These are phyloP conservation scores for Platanthera zijinensis DNA, from an alignment of 106 monocot species.

Conservation along the genomic window DNA sequence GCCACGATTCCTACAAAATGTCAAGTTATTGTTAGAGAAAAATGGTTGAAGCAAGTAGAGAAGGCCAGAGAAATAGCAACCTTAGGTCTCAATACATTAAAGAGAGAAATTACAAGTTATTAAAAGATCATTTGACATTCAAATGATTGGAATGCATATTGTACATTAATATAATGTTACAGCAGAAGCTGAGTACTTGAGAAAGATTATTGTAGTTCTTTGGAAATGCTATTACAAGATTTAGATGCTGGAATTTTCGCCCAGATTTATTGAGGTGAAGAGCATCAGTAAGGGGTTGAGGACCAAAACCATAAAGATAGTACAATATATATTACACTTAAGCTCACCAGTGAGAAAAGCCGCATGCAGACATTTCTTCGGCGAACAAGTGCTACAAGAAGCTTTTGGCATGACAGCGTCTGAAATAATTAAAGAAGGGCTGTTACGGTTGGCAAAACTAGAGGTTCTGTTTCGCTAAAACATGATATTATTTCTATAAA, in stretches of 20 bases:
- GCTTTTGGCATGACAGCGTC: conserved; percentile 76
- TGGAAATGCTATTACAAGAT: neutral
- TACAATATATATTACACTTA: neutral
- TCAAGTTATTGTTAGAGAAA: neutral
- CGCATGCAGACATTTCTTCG: conserved; percentile 65
- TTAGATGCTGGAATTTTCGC: neutral
- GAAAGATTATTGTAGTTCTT: neutral
- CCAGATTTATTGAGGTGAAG: neutral
- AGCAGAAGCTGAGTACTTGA: neutral
- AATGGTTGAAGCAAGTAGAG: neutral
- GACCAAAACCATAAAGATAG: neutral
- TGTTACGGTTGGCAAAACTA: neutral
- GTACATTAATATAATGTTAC: neutral
- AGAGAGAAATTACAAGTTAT: neutral
- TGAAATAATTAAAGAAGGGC: conserved; percentile 10
- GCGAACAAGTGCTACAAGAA: conserved; percentile 75
- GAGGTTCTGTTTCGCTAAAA: neutral
- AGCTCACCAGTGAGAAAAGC: conserved; percentile 70
- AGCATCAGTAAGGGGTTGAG: neutral
- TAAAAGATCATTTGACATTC: neutral
- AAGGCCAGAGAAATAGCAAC: neutral
- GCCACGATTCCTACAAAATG: conserved; percentile 65
- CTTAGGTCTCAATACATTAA: neutral
- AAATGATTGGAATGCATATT: neutral
- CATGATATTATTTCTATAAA: neutral